Conservation (phyloP, 257 asterid species). For the Buddleja alternifolia region DNA sequence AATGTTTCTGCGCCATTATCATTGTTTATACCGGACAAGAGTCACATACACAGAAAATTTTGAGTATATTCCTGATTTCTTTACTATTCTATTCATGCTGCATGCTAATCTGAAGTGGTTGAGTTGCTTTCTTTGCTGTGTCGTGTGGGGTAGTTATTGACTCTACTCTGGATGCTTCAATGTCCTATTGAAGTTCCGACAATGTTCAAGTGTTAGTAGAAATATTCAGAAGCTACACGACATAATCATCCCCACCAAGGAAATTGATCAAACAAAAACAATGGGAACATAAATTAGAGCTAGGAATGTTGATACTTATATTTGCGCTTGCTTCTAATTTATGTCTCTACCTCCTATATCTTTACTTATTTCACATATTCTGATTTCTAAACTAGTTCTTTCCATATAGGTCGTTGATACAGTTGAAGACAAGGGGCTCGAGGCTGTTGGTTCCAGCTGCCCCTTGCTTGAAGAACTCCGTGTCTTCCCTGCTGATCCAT, state of each 20-base stretch:
- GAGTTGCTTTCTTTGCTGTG: too few species aligned
- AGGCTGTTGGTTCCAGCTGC: slow-evolving; percentile 75
- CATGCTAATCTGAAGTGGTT: not conserved
- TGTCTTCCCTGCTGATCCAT: slow-evolving; percentile 77
- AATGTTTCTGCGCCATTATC: not conserved
- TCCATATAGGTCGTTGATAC: slow-evolving; percentile 66
- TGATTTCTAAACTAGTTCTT: slow-evolving; percentile 22
- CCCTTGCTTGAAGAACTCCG: slow-evolving; percentile 84
- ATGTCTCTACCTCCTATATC: not conserved
- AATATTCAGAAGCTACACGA: too few species aligned
- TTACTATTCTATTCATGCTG: not conserved
- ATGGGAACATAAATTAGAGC: not conserved
- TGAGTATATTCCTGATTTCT: not conserved
- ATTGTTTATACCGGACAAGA: not conserved
- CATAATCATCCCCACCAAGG: too few species aligned
- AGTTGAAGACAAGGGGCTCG: slow-evolving; percentile 81
- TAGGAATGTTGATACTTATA: not conserved
- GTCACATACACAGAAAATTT: not conserved
- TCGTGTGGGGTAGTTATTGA: too few species aligned
- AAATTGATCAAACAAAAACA: too few species aligned
- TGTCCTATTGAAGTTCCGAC: too few species aligned
- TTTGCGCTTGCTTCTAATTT: not conserved
- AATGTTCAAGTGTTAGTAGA: too few species aligned
- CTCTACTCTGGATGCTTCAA: not conserved
- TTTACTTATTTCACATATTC: not conserved